phyloP scores from a whole-genome alignment of 495 filamentous ascomycete species.

The Xylaria curta region DNA sequence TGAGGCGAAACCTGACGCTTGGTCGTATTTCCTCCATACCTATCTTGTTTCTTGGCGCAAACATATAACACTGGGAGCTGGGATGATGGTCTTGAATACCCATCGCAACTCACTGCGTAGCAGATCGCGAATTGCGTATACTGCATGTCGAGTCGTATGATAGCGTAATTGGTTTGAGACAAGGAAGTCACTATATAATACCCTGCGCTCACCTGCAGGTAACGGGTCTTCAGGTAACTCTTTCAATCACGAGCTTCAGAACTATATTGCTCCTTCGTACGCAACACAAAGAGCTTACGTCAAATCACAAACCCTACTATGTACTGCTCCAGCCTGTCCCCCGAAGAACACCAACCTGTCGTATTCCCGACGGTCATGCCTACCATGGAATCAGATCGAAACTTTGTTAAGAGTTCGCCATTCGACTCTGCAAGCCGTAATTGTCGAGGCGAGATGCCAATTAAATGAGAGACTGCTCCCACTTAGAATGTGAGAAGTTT shows the following conservation, averaged over 20 bases:
- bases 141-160: background rate
- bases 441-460: no score
- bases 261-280: background rate
- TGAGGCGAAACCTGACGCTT: slow-evolving; percentile 8
- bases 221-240: background rate
- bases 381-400: background rate
- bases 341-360: background rate
- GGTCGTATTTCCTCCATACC: background rate
- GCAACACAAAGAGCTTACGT: background rate
- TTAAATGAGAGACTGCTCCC: no score
- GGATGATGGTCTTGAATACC: background rate
- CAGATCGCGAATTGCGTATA: background rate
- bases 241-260: background rate
- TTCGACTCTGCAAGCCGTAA: background rate
- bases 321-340: background rate
- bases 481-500: no score
- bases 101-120: background rate
- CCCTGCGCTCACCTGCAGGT: no score
- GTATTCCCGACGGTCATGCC: background rate
- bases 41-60: background rate
- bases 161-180: background rate
- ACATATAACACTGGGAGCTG: background rate
- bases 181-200: background rate
- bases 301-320: background rate
- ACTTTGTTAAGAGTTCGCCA: background rate